Conservation (phyloP, 1,284 basidiomycete species). For the Pseudozyma sp. region DNA sequence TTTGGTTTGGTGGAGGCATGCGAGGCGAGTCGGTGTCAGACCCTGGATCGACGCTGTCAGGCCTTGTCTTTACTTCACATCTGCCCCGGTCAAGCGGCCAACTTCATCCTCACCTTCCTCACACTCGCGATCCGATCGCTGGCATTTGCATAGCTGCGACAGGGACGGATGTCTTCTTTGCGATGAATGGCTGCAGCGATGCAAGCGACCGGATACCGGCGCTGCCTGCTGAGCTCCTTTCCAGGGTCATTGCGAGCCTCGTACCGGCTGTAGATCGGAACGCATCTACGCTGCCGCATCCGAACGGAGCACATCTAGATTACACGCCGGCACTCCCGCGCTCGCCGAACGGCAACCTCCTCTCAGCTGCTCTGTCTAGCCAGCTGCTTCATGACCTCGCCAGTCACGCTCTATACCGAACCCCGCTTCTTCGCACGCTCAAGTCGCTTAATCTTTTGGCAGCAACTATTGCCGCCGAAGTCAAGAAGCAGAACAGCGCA, state of each 20-base stretch:
- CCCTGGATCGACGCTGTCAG: slow-evolving; percentile 2
- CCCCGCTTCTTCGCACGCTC: slow-evolving; percentile 25
- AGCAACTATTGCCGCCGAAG: slow-evolving; percentile 17
- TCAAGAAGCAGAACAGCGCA: slow-evolving; percentile 6
- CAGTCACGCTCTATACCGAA: slow-evolving; percentile 6
- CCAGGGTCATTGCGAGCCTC: slow-evolving; percentile 27
- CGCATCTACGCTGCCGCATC: slow-evolving; percentile 31
- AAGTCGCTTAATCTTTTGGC: slow-evolving; percentile 26
- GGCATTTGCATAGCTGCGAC: background rate
- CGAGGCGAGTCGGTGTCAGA: background rate
- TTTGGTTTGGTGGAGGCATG: slow-evolving; percentile 8
- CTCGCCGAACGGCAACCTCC: slow-evolving; percentile 14
- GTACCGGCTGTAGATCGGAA: slow-evolving; percentile 18
- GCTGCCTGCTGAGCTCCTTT: slow-evolving; percentile 33
- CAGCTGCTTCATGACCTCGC: slow-evolving; percentile 22
- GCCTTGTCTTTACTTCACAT: background rate
- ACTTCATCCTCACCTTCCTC: background rate
- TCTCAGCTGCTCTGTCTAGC: slow-evolving; percentile 16
- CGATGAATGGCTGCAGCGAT: background rate
- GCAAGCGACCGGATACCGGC: slow-evolving; percentile 9
- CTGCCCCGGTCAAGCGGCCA: background rate
- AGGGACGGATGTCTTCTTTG: background rate
- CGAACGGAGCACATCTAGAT: slow-evolving; percentile 14
- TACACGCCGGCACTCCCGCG: slow-evolving; percentile 14
- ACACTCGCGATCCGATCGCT: too few species aligned